Evolutionary conservation across 495 filamentous ascomycete species (phyloP), one percentile per base, ranked within the genome.

Genomic region (Aspergillus sclerotioniger): DNA sequence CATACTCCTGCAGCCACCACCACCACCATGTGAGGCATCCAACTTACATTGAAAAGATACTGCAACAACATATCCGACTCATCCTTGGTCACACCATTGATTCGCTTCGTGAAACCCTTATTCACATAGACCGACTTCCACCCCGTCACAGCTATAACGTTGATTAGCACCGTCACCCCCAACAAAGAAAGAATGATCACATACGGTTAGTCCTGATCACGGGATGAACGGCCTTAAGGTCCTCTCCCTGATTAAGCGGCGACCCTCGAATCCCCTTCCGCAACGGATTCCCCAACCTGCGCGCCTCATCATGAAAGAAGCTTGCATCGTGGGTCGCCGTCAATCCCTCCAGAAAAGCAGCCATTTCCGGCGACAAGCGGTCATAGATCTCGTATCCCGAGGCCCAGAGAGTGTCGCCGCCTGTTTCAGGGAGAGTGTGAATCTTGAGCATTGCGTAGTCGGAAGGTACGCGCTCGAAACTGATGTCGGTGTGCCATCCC

Each of bases 41-140:
- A 8, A 66, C 64, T 43, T 21, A 54, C 88, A 67, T 60, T 88
- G 67, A 59, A 77, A 3, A 76, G 58, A 39, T 72, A 71, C 51
- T 67, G 57, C 48, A 74, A 53, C 13, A 74, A 58, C 53, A 70
- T 57, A 44, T 71, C 68, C 9, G 70, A 73, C 45, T 76, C 74
- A 17, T 64, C 62, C 25, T 66, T 60, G 19, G 62, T 71, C 9
- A 76, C 63, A 6, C 80, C 90, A 67, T 91, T 83, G 71, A 92
- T 87, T 8, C 77, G 67, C 61, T 81, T 70, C 2, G 84, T 76
- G 71, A 89, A 86, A 12, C 77, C 77, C 45, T 85, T 85, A 25
- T 87, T 79, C 2, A 81, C 85, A 63, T 85, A 92, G 13, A 93
- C 73, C 5, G 72, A 79, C 68, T 90, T 90, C 88, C 89, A 92